These are phyloP conservation scores for Boletus speciosus DNA, from an alignment of 768 basidiomycete genomes.

Conservation along the genomic window DNA sequence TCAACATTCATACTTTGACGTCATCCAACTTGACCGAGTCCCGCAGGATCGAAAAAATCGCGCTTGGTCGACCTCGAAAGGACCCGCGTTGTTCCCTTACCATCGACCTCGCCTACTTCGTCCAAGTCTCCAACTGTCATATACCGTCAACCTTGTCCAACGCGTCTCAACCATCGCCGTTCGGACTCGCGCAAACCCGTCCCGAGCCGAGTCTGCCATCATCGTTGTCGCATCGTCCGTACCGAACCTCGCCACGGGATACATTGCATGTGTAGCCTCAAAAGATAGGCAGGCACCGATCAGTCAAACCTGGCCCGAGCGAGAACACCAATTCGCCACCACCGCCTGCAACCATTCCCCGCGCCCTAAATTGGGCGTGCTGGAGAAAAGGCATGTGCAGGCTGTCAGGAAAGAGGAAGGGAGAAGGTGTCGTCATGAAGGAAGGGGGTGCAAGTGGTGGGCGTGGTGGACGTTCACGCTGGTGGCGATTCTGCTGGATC, in stretches of 20 bases:
- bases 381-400: slow-evolving; percentile 12
- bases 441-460: not conserved
- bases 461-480: not conserved
- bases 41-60: not conserved
- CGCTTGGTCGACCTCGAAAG: not conserved
- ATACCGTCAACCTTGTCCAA: not conserved
- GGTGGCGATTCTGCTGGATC: not conserved
- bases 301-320: not conserved
- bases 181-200: not conserved
- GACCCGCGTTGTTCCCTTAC: not conserved
- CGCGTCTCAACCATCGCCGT: not conserved
- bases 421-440: not conserved
- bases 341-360: slow-evolving; percentile 8
- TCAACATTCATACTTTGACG: not conserved
- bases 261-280: not conserved
- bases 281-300: not conserved
- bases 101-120: not conserved
- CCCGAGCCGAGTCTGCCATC: not conserved
- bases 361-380: slow-evolving; percentile 16
- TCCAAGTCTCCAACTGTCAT: not conserved
- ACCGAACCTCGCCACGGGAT: not conserved
- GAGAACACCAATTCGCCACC: not conserved
- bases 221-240: not conserved
- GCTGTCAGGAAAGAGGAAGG: not conserved
- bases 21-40: not conserved